Base-by-base conservation (phyloP, 352 stramenopile species). In the Pythium coloratum region DNA sequence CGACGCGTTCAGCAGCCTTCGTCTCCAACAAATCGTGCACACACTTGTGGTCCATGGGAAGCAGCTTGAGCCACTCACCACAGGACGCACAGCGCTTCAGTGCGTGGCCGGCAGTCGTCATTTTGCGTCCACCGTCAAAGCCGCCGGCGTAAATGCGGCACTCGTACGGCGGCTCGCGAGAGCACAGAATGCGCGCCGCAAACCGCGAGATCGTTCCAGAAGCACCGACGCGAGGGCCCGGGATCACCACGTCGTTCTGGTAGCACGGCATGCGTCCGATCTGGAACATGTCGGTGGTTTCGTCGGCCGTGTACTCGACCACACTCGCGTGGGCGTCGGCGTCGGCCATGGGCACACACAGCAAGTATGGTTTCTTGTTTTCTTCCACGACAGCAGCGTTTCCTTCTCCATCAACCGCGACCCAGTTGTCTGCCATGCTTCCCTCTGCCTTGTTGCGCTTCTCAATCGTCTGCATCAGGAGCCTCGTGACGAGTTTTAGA, bases 171-270 rank as follows among this genome's bases (percentile, higher is more conserved):
- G 81, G 69, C 33, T 86, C 73, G 0, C 86, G 78, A 1, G 67
- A 72, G 40, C 83, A 91, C 58, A 91, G 30, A 38, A 94, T 81
- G n/a, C 86, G 76, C 28, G 82, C 86, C 0, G 82, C 80, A 50
- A 90, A 91, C 0, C 86, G 79, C 3, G 86, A 92, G 68, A 94
- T 88, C 14, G 86, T 94, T 6, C 86, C 86, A 0, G 82, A 91
- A 4, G 83, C 75, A 6, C 86, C 86, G 7, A 92, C 82, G 32
- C 84, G 73, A n/a, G 84, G 86, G 0, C 86, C 86, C 0, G 86
- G 86, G 49, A 94, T 87, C 36, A 91, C 81, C 33, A 94, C 88
- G 64, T 92, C 83, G 66, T 94, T 94, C 58, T 89, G 78, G 0
- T 59, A 66, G 54, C 83, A 91, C 14, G 86, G 86, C 81, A 91